Base-by-base conservation (phyloP, 73 alveolate genomes). In the Stentor roeselii region DNA sequence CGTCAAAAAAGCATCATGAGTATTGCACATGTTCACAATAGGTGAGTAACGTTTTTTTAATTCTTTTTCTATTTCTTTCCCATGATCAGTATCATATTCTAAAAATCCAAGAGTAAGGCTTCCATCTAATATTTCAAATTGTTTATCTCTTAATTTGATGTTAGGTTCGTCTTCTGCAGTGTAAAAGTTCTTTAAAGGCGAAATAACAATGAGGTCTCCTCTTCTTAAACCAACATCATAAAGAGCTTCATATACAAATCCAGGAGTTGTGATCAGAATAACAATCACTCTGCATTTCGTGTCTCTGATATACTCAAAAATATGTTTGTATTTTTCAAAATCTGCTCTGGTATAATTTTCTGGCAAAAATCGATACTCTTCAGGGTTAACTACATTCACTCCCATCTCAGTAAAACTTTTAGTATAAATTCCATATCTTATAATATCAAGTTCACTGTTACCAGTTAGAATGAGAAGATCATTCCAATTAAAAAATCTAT, bases 291-390 rank as follows among this genome's bases (percentile, higher is more conserved):
- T 67, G 41, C 37, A n/a, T 67, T 67, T 67, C 11, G 80, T 67
- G 50, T 2, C 34, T 21, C 11, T 34, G 11, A 67, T 67, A 1
- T 67, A 36, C 34, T 27, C 15, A 32, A 67, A 67, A 30, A 67
- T 11, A 1, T 67, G 42, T 67, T 67, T 67, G 80, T 67, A 67
- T 0, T n/a, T 67, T 32, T 67, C 80, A 67, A 67, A 67, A 15
- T 50, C 30, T 11, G 30, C 21, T 50, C 30, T 11, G 67, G 6
- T 50, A 50, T 50, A 50, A 6, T 21, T 21, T 50, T 50, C 67
- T 11, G 67, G 67, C 6, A 50, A 6, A 50, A 21, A 6, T 50
- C 67, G 6, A 11, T 11, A 50, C 6, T 50, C 67, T 50, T 50
- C 21, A 11, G 6, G 6, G 21, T 50, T 50, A 50, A 50, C 30